Evolutionary conservation across 306 rosid species (phyloP).

Genomic region (Dryas octopetala): DNA sequence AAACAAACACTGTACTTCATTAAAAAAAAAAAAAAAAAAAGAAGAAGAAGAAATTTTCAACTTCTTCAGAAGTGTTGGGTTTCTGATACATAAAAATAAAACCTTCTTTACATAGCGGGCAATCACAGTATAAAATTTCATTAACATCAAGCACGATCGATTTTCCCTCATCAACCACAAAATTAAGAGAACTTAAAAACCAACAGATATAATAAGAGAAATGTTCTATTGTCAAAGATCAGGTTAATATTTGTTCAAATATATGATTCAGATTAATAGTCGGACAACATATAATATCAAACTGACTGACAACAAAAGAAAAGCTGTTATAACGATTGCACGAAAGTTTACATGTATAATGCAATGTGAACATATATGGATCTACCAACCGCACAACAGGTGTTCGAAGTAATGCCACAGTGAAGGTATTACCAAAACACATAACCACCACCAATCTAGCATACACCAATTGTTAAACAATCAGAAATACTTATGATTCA

Average conservation of each 20-base stretch:
- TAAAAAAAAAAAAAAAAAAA: neutral
- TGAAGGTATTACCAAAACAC: neutral
- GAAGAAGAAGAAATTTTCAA: neutral
- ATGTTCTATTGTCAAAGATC: neutral
- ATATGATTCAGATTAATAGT: no score
- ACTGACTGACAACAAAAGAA: neutral
- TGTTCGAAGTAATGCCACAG: constrained; percentile 10
- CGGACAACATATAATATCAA: no score
- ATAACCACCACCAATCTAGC: neutral
- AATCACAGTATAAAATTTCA: neutral
- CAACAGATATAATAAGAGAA: neutral
- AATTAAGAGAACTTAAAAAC: neutral
- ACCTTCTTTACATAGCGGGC: neutral
- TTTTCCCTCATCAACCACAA: neutral
- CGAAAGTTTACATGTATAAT: neutral
- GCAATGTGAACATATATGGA: neutral
- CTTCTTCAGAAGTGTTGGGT: neutral
- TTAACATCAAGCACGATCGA: neutral
- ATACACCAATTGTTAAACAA: neutral
- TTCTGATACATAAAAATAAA: neutral
- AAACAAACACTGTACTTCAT: neutral
- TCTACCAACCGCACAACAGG: neutral
- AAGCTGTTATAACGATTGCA: neutral
- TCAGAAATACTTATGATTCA: neutral
- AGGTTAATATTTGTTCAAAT: no score